Evolutionary conservation across 2,329 filamentous ascomycete species (phyloP).

Genomic region (Pseudogymnoascus sp.): DNA sequence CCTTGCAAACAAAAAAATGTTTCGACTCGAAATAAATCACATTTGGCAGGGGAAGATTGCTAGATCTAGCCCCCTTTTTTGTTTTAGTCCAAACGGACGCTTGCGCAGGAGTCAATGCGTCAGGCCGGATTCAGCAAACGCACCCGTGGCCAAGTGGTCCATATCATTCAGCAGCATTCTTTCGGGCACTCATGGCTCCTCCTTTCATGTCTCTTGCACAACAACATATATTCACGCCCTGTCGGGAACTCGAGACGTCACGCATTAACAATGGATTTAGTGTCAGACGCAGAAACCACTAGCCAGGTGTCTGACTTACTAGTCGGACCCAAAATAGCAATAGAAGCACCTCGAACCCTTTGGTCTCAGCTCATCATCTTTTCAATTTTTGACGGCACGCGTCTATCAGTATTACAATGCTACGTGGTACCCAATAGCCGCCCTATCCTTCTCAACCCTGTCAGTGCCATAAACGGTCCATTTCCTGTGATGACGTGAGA

Average conservation of each 20-base stretch:
- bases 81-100: constrained; percentile 5
- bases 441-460: not conserved
- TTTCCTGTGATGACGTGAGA: constrained; percentile 2
- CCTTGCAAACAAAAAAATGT: constrained; percentile 1
- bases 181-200: not conserved
- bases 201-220: not conserved
- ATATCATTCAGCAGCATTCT: not conserved
- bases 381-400: constrained; percentile 4
- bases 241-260: not conserved
- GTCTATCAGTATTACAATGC: constrained; percentile 4
- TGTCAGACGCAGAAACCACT: not conserved
- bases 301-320: constrained; percentile 1
- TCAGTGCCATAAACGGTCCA: not conserved
- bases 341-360: not conserved
- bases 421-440: constrained; percentile 3
- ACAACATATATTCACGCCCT: not conserved
- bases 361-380: constrained; percentile 6
- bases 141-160: not conserved
- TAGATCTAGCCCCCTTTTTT: not conserved
- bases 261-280: not conserved
- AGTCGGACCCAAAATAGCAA: not conserved
- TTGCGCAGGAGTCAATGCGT: constrained; percentile 7
- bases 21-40: constrained; percentile 1
- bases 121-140: not conserved
- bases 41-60: not conserved